A percentile compares a stretch with the other conserved stretches of the same genome.
Conservation (phyloP, 2,329 filamentous ascomycete species). For the Trichophaea hybrida region DNA sequence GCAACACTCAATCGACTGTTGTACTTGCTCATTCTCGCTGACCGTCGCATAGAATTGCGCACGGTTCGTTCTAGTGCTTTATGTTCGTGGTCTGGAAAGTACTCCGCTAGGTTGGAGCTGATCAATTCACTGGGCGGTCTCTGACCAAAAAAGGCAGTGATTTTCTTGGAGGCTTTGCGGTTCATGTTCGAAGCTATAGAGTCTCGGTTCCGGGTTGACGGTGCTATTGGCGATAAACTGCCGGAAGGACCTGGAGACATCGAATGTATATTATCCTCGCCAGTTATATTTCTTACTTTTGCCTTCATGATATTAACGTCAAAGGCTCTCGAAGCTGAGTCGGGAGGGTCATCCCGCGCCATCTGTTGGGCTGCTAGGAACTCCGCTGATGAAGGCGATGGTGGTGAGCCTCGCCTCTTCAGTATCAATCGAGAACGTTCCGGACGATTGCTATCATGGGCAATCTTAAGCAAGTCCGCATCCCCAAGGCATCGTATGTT, state of each 20-base stretch:
- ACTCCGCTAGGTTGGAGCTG: slow-evolving; percentile 86
- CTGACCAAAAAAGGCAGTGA: slow-evolving; percentile 60
- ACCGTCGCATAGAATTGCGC: slow-evolving; percentile 78
- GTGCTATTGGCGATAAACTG: slow-evolving; percentile 44
- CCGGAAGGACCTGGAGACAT: slow-evolving; percentile 21
- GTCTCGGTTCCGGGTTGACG: slow-evolving; percentile 50
- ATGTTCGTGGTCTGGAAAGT: slow-evolving; percentile 88
- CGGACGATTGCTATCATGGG: slow-evolving; percentile 68
- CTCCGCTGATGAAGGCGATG: slow-evolving; percentile 57
- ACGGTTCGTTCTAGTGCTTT: slow-evolving; percentile 95
- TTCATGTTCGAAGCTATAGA: slow-evolving; percentile 11
- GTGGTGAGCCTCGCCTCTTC: slow-evolving; percentile 75
- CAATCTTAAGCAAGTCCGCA: slow-evolving; percentile 77
- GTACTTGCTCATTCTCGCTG: slow-evolving; percentile 67
- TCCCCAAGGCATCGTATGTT: slow-evolving; percentile 36
- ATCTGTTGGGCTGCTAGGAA: slow-evolving; percentile 77
- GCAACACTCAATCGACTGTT: slow-evolving; percentile 86
- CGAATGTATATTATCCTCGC: slow-evolving; percentile 30
- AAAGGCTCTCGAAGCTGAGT: slow-evolving; percentile 47
- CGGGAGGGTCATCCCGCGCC: slow-evolving; percentile 63
- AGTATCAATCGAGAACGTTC: slow-evolving; percentile 86
- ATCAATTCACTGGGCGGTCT: slow-evolving; percentile 94
- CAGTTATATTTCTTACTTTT: slow-evolving; percentile 40
- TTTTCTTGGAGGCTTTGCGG: slow-evolving; percentile 30
- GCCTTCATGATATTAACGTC: slow-evolving; percentile 35